Percentiles rank a stretch among this genome's conserved stretches.
phyloP scores from a whole-genome alignment of 352 stramenopile species.

The Globisporangium orthogonon region DNA sequence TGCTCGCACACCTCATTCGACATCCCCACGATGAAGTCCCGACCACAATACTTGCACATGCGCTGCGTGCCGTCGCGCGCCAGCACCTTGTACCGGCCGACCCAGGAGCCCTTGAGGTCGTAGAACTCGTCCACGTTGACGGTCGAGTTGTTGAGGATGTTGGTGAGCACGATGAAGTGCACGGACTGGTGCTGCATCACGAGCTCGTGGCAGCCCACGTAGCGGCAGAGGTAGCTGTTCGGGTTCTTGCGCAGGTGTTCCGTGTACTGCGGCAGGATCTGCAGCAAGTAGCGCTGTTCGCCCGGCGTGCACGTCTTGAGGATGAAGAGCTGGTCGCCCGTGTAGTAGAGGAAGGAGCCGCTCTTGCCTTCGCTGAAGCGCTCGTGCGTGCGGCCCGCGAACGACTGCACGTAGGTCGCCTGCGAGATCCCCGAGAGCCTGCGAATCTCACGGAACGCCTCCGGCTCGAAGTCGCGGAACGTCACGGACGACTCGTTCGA shows the following conservation, averaged over 20 bases:
- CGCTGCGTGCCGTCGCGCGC: conserved; percentile 61
- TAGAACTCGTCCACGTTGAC: conserved; percentile 87
- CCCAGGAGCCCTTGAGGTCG: conserved; percentile 89
- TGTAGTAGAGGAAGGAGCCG: conserved; percentile 88
- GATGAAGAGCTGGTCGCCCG: conserved; percentile 83
- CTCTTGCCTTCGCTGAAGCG: conserved; percentile 89
- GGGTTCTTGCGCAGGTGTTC: conserved; percentile 70
- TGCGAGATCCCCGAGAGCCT: conserved; percentile 71
- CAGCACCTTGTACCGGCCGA: conserved; percentile 67
- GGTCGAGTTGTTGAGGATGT: conserved; percentile 82
- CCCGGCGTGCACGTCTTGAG: conserved; percentile 84
- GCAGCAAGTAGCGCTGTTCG: conserved; percentile 79
- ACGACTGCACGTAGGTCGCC: conserved; percentile 73
- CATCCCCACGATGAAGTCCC: conserved; percentile 85
- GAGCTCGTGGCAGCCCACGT: conserved; percentile 85
- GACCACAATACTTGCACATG: conserved; percentile 85
- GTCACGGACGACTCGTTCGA: conserved; percentile 56
- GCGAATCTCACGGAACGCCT: conserved; percentile 77
- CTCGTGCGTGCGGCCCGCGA: conserved; percentile 72
- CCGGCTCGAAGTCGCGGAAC: conserved; percentile 82
- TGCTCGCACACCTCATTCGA: conserved; percentile 67
- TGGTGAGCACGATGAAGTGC: conserved; percentile 85
- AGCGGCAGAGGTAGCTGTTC: conserved; percentile 85
- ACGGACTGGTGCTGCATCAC: conserved; percentile 84
- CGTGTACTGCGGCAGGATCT: conserved; percentile 88